These are phyloP conservation scores for Juglanconis oblonga DNA, from an alignment of 2,329 filamentous ascomycete genomes.

Conservation along the genomic window DNA sequence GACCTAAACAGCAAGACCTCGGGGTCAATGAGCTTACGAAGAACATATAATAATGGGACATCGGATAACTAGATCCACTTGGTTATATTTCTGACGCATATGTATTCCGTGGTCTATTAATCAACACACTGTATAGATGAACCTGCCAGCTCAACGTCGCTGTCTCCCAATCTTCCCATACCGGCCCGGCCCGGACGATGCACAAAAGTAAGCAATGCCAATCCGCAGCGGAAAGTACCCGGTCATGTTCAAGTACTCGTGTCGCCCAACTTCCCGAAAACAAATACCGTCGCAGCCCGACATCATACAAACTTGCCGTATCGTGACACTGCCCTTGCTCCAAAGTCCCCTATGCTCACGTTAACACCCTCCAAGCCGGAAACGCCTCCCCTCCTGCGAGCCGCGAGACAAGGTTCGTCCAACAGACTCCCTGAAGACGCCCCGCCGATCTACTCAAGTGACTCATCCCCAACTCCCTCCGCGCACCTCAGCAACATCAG, in stretches of 20 bases:
- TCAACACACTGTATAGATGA: conserved; percentile 1
- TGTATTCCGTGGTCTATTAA: neutral
- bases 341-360: neutral
- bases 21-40: conserved; percentile 6
- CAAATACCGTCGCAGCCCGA: neutral
- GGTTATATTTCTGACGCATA: neutral
- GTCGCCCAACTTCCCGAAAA: neutral
- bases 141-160: neutral
- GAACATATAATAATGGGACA: neutral
- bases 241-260: neutral
- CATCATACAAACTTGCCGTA: neutral
- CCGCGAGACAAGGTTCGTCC: too few species aligned
- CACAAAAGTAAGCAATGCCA: conserved; percentile 9
- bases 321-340: neutral
- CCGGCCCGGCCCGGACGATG: neutral
- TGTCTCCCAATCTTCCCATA: neutral
- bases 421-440: too few species aligned
- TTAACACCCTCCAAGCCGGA: neutral
- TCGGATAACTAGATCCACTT: too few species aligned
- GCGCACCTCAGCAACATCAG: neutral
- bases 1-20: conserved; percentile 12
- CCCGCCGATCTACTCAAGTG: neutral
- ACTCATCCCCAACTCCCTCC: neutral
- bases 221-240: neutral
- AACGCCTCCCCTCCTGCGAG: neutral